phyloP scores from a whole-genome alignment of 306 rosid species.

The Fragaria vesca region DNA sequence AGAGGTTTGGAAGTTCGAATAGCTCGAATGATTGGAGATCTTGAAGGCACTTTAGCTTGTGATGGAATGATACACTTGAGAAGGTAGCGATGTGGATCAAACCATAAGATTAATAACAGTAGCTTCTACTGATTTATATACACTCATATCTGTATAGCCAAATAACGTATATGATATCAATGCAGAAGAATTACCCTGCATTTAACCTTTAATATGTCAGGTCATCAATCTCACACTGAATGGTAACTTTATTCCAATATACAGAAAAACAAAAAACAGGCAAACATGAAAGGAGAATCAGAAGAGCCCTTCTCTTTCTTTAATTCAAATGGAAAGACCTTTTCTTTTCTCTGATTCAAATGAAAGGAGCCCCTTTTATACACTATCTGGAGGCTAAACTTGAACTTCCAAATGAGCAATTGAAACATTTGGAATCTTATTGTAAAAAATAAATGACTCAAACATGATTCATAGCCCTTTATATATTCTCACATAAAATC shows the following conservation, averaged over 20 bases:
- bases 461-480: not conserved
- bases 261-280: not conserved
- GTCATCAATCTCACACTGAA: not conserved
- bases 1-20: constrained; percentile 89
- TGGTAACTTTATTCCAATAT: not conserved
- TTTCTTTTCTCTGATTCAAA: not conserved
- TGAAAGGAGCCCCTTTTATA: not conserved
- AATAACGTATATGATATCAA: constrained; percentile 27
- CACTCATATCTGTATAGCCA: constrained; percentile 45
- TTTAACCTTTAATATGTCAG: not conserved
- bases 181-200: constrained; percentile 15
- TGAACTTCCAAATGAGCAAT: not conserved
- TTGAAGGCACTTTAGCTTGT: constrained; percentile 88
- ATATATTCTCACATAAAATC: not conserved
- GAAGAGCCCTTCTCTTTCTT: not conserved
- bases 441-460: not conserved
- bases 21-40: constrained; percentile 83
- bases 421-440: not conserved
- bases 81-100: constrained; percentile 34
- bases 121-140: constrained; percentile 31
- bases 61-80: constrained; percentile 81
- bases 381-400: too few relatives aligned
- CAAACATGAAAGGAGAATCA: not conserved
- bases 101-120: constrained; percentile 18
- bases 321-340: not conserved